Conservation (phyloP, 495 filamentous ascomycete genomes). For the Hypomontagnella submonticulosa region DNA sequence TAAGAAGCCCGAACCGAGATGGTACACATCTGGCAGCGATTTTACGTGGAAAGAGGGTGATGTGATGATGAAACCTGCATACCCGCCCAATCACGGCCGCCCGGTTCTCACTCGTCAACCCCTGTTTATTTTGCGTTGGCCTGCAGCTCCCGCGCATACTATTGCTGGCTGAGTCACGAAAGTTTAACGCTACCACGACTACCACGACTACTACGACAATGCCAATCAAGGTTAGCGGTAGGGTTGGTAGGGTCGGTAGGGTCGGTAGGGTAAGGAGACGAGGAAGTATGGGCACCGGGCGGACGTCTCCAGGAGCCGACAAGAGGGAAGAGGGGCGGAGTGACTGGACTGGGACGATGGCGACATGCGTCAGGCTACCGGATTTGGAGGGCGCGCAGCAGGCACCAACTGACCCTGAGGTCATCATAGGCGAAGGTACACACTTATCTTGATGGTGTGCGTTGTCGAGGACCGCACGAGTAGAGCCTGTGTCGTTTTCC, state of each 20-base stretch:
- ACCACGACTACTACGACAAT: conserved; percentile 11
- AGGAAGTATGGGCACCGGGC: background rate
- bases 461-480: conserved; percentile 15
- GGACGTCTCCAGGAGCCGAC: conserved; percentile 35
- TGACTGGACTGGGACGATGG: conserved; percentile 34
- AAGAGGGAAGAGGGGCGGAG: conserved; percentile 9
- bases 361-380: conserved; percentile 39
- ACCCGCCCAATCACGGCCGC: conserved; percentile 33
- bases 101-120: conserved; percentile 31
- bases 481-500: background rate
- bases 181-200: conserved; percentile 23
- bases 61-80: conserved; percentile 44
- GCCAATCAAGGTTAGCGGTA: conserved; percentile 26
- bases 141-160: conserved; percentile 34
- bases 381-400: conserved; percentile 26
- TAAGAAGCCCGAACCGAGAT: conserved; percentile 23
- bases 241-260: too few relatives aligned
- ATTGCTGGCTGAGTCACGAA: conserved; percentile 36
- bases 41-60: conserved; percentile 36
- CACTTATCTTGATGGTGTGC: conserved; percentile 21
- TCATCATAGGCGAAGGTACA: conserved; percentile 17
- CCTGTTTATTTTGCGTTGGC: conserved; percentile 23
- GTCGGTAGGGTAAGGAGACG: too few relatives aligned
- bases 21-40: conserved; percentile 29
- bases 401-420: conserved; percentile 30